Evolutionary conservation across 2,329 filamentous ascomycete species (phyloP).

Genomic region (Colletotrichum cuscutae): DNA sequence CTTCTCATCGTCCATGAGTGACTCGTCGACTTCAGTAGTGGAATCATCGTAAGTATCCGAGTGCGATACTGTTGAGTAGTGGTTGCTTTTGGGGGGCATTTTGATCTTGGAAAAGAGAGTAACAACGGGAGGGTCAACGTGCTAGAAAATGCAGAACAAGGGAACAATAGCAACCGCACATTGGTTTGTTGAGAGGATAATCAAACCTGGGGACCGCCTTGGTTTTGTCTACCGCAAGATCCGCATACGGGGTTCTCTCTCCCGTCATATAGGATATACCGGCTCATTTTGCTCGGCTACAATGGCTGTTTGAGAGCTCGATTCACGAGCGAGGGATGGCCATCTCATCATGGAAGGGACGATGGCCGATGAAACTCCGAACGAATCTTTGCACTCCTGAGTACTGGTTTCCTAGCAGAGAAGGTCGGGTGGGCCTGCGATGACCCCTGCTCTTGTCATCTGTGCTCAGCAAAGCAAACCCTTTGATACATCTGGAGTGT

Average conservation of each 20-base stretch:
- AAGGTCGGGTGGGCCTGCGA: not conserved
- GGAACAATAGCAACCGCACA: not conserved
- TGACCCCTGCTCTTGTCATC: not conserved
- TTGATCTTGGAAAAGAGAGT: not conserved
- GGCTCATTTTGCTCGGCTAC: not conserved
- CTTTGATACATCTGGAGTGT: constrained; percentile 28
- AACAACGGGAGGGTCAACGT: not conserved
- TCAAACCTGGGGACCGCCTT: not conserved
- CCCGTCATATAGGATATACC: not conserved
- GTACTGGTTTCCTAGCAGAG: not conserved
- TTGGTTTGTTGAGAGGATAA: not conserved
- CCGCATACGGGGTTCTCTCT: not conserved
- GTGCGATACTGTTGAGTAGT: constrained; percentile 2
- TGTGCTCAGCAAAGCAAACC: not conserved
- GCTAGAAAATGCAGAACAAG: not conserved
- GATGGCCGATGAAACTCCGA: not conserved
- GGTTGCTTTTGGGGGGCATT: constrained; percentile 1
- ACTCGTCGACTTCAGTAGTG: constrained; percentile 29
- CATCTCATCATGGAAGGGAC: not conserved
- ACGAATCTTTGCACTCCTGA: not conserved
- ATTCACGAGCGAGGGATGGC: not conserved
- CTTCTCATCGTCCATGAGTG: constrained; percentile 27
- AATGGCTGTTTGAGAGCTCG: not conserved
- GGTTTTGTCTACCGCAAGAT: not conserved
- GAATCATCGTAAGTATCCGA: constrained; percentile 24